Evolutionary conservation across 345 rosid genomes (phyloP).

Genomic region (Clarkia xantiana): DNA sequence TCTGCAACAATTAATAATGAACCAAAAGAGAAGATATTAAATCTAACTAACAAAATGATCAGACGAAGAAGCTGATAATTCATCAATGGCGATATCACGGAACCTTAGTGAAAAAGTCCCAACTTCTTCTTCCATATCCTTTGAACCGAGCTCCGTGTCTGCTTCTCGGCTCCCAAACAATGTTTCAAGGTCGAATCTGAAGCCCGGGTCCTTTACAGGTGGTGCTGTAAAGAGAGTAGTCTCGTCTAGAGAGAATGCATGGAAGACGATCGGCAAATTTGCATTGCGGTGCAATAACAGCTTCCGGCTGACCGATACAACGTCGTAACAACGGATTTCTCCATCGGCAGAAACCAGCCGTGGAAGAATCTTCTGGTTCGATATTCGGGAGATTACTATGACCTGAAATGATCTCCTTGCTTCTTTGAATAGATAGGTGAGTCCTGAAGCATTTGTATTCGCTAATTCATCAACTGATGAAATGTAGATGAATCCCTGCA

Average conservation of each 20-base stretch:
- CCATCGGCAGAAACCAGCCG: conserved; percentile 89
- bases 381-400: conserved; percentile 58
- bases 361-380: conserved; percentile 70
- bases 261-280: conserved; percentile 42
- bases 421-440: conserved; percentile 46
- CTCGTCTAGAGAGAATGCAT: conserved; percentile 46
- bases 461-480: conserved; percentile 45
- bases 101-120: no score
- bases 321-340: conserved; percentile 69
- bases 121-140: no score
- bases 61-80: no score
- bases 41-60: no score
- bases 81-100: no score
- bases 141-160: no score
- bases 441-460: conserved; percentile 48
- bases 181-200: no score
- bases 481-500: conserved; percentile 76
- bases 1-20: no score
- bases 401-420: conserved; percentile 37
- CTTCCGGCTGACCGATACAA: conserved; percentile 73
- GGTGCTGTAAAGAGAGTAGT: no score
- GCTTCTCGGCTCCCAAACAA: no score
- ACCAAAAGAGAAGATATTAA: no score
- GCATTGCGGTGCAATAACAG: conserved; percentile 79
- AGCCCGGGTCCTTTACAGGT: no score